Evolutionary conservation across 805 yeast genomes (phyloP), one percentile per base, ranked within the genome.

Genomic region (Kurtzmaniella fragi): DNA sequence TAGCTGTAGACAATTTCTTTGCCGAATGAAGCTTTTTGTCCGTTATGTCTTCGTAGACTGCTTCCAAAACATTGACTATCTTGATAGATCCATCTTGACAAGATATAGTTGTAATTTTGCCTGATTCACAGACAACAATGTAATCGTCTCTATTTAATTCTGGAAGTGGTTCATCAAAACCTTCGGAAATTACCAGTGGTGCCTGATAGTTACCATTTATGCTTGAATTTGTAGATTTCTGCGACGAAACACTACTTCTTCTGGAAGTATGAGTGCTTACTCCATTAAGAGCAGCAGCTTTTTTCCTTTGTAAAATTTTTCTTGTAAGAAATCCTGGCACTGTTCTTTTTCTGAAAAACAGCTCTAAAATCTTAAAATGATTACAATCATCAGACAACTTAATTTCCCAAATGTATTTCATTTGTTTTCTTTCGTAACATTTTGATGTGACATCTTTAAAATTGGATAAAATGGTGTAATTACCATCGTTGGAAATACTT

Each of bases 1-100:
- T 70, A 4, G 95, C 87, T 0, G 95, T 81, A 2, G 72, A 54
- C 9, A 87, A 55, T 43, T 75, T 74, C 37, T 72, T 73, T 40
- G 82, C 80, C 2, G 78, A 65, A 1, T 67, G 63, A n/a, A 83
- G 51, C 15, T 40, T 41, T 15, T 17, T 32, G 1, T 38, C 44
- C 2, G 14, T 32, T 2, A 34, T 30, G 3, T 42, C 47, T 6
- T 42, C 46, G 38, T 54, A 59, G 0, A 54, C 42, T 9, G 52
- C 42, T 5, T 44, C 46, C 9, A 60, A 32, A 5, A 64, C 47
- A 40, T 64, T 58, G 38, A 46, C 43, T 3, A 40, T 59, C n/a
- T 50, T 61, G 7, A 70, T 37, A 0, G 61, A 44, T 2, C 84
- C 83, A 45, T 68, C 72, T 20, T 57, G 55, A 52, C 84, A 77